Percentiles rank a stretch among this genome's conserved stretches.
These are phyloP conservation scores for Diaporthe amygdali DNA, from an alignment of 2,329 filamentous ascomycete genomes.

Conservation along the genomic window DNA sequence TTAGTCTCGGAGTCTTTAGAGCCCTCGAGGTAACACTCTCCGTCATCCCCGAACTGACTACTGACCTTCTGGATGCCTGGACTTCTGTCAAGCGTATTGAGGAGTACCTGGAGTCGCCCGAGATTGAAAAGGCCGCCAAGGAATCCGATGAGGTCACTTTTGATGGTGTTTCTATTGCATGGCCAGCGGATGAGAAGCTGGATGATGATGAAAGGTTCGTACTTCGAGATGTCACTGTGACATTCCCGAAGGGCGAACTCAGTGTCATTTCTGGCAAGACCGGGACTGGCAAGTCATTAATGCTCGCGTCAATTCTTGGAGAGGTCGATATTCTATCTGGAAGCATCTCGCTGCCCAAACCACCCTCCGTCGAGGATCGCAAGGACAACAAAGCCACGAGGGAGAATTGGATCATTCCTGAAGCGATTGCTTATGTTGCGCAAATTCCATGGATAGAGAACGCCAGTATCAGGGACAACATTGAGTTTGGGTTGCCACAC, in stretches of 20 bases:
- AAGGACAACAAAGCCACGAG: conserved; percentile 67
- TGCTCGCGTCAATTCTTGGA: conserved; percentile 76
- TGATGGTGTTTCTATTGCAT: conserved; percentile 71
- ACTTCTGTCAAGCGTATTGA: conserved; percentile 77
- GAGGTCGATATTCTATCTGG: conserved; percentile 75
- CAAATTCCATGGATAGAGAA: conserved; percentile 90
- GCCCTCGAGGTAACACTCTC: conserved; percentile 75
- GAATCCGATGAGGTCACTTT: conserved; percentile 68
- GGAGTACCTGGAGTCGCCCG: conserved; percentile 70
- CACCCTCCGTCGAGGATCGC: conserved; percentile 57
- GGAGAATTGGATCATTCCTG: conserved; percentile 72
- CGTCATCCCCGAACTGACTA: conserved; percentile 74
- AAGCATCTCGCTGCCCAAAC: conserved; percentile 58
- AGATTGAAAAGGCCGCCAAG: conserved; percentile 61
- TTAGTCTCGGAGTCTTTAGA: conserved; percentile 76
- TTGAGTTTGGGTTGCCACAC: conserved; percentile 76
- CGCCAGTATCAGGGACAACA: conserved; percentile 77
- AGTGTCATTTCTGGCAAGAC: conserved; percentile 80
- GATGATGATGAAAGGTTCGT: conserved; percentile 66
- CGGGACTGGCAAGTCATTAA: conserved; percentile 77
- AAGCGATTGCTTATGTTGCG: conserved; percentile 75
- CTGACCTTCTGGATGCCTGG: conserved; percentile 72
- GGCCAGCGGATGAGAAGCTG: conserved; percentile 70
- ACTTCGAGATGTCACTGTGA: conserved; percentile 66
- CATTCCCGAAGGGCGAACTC: conserved; percentile 71